Conservation (phyloP, 1,284 basidiomycete species). For the Sanguinoderma infundibulare region DNA sequence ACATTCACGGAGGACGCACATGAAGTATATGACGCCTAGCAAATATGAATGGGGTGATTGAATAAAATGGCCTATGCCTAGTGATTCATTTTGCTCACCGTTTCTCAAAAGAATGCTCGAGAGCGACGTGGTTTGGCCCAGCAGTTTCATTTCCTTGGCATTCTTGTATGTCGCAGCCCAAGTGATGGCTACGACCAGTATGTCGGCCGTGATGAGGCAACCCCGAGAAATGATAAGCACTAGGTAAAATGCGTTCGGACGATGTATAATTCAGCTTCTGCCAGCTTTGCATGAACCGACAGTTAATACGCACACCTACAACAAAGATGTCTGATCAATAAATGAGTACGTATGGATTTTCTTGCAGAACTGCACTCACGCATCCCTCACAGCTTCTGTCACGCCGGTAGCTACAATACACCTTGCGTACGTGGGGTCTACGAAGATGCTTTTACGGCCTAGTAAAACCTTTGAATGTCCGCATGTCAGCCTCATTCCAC, state of each 20-base stretch:
- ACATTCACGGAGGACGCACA: too few species aligned
- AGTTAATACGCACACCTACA: neutral
- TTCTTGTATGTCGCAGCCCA: slow-evolving; percentile 1
- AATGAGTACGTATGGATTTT: neutral
- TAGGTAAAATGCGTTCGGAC: neutral
- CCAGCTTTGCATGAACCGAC: neutral
- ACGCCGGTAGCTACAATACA: neutral
- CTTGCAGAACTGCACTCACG: neutral
- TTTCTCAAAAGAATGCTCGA: slow-evolving; percentile 6
- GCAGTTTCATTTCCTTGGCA: neutral
- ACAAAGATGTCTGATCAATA: neutral
- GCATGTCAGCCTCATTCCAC: too few species aligned
- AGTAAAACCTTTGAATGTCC: neutral
- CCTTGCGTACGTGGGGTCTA: too few species aligned
- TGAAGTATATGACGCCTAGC: slow-evolving; percentile 5
- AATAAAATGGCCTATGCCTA: too few species aligned
- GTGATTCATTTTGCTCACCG: neutral
- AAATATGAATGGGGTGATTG: too few species aligned
- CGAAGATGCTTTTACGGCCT: neutral
- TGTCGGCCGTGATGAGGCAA: slow-evolving; percentile 2
- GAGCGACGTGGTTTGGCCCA: neutral
- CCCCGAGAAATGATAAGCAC: slow-evolving; percentile 5
- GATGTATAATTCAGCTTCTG: too few species aligned
- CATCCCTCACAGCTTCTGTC: neutral
- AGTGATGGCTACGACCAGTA: slow-evolving; percentile 2